A percentile compares a stretch with the other conserved stretches of the same genome.
phyloP scores from a whole-genome alignment of 192 early-diverging fungal species.

The Piromyces finnis region DNA sequence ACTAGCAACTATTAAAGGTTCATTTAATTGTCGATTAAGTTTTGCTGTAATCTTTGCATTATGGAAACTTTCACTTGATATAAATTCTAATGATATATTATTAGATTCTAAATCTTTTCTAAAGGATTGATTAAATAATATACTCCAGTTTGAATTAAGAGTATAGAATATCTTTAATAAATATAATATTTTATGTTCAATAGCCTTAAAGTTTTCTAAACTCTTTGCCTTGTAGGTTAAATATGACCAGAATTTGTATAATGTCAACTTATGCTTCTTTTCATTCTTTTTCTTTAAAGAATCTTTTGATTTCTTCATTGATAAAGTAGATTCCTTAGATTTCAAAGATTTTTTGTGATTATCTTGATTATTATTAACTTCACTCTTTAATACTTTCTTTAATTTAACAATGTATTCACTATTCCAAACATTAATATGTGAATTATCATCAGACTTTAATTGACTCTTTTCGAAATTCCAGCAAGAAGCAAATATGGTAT shows the following conservation, averaged over 20 bases:
- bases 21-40: conserved; percentile 66
- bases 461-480: neutral
- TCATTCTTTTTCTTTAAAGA: neutral
- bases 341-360: neutral
- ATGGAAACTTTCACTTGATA: conserved; percentile 26
- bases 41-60: conserved; percentile 74
- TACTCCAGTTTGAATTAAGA: neutral
- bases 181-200: neutral
- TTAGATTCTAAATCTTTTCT: neutral
- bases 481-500: neutral
- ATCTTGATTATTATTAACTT: neutral
- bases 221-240: neutral
- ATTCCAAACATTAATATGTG: neutral
- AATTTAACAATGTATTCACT: neutral
- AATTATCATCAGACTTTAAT: neutral
- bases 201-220: neutral
- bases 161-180: neutral
- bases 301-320: neutral
- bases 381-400: neutral
- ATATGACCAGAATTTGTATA: neutral
- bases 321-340: neutral
- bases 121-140: neutral
- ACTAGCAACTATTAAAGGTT: conserved; percentile 76
- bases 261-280: neutral
- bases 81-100: neutral